A percentile compares a stretch with the other conserved stretches of the same genome.
These are phyloP conservation scores for Parachaetomium inaequale DNA, from an alignment of 495 filamentous ascomycete genomes.

Conservation along the genomic window DNA sequence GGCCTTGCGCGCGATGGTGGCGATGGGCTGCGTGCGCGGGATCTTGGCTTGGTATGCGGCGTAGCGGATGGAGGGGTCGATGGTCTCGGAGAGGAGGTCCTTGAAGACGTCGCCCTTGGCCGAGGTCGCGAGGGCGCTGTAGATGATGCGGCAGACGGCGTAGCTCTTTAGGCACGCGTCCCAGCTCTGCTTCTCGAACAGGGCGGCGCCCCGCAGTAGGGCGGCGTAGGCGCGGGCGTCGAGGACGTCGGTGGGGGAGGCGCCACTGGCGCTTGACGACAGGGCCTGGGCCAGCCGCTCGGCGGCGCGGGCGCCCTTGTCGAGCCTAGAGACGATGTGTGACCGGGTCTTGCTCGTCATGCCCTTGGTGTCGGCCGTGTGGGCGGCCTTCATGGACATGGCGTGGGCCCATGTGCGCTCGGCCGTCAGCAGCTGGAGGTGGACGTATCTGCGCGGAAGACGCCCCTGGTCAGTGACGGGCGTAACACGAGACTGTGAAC, in stretches of 20 bases:
- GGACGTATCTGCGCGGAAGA: slow-evolving; percentile 58
- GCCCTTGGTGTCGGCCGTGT: slow-evolving; percentile 72
- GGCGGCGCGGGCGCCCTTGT: slow-evolving; percentile 71
- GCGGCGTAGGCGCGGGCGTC: slow-evolving; percentile 84
- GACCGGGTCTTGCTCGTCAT: slow-evolving; percentile 74
- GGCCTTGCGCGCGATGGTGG: slow-evolving; percentile 69
- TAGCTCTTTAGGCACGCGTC: slow-evolving; percentile 70
- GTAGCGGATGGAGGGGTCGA: slow-evolving; percentile 92
- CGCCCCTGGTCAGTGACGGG: slow-evolving; percentile 11
- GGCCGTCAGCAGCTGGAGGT: slow-evolving; percentile 75
- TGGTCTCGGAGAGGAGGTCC: slow-evolving; percentile 76
- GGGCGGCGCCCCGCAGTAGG: slow-evolving; percentile 66
- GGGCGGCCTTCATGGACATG: slow-evolving; percentile 84
- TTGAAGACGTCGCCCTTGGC: slow-evolving; percentile 72
- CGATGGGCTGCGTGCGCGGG: slow-evolving; percentile 74
- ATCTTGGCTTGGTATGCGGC: slow-evolving; percentile 88
- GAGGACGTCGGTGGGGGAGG: slow-evolving; percentile 67
- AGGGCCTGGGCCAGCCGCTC: slow-evolving; percentile 64
- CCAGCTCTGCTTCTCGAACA: slow-evolving; percentile 87
- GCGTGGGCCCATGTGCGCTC: slow-evolving; percentile 97
- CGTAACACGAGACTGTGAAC: background rate
- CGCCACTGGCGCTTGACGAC: slow-evolving; percentile 52
- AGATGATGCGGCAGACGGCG: slow-evolving; percentile 75
- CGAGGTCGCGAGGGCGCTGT: slow-evolving; percentile 58
- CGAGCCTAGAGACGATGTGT: slow-evolving; percentile 82